These are phyloP conservation scores for Volvox carteri DNA, from an alignment of 163 green algal species.

Conservation along the genomic window DNA sequence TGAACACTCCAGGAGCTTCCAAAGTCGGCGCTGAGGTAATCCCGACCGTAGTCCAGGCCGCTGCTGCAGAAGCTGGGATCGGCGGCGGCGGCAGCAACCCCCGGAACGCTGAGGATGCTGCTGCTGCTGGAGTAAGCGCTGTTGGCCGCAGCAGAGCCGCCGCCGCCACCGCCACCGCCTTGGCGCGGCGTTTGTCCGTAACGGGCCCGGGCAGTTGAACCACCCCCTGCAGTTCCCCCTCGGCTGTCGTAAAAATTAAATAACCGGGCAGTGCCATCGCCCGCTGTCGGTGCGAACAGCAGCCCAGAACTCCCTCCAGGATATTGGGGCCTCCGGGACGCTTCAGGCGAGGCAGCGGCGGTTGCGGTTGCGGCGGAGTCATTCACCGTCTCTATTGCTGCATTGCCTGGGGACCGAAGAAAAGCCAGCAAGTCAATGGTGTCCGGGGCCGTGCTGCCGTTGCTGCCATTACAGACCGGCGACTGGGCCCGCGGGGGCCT, in stretches of 20 bases:
- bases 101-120: neutral
- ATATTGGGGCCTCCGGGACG: too few species aligned
- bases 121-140: neutral
- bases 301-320: too few species aligned
- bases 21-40: constrained; percentile 1
- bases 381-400: too few species aligned
- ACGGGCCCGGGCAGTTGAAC: too few species aligned
- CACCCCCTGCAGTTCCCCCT: neutral
- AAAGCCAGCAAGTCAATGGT: neutral
- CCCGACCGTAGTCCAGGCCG: neutral
- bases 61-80: neutral
- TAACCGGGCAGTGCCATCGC: neutral
- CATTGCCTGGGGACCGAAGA: neutral
- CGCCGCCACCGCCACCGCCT: neutral
- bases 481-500: too few species aligned
- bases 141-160: too few species aligned
- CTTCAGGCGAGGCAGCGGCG: too few species aligned
- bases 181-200: too few species aligned
- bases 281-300: neutral
- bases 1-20: neutral
- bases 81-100: too few species aligned
- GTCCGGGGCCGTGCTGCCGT: neutral
- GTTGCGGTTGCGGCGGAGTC: too few species aligned
- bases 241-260: neutral
- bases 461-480: too few species aligned